Evolutionary conservation across 371 early-diverging fungal species (phyloP), one percentile per base, ranked within the genome.

Genomic region (Homolaphlyctis polyrhiza): DNA sequence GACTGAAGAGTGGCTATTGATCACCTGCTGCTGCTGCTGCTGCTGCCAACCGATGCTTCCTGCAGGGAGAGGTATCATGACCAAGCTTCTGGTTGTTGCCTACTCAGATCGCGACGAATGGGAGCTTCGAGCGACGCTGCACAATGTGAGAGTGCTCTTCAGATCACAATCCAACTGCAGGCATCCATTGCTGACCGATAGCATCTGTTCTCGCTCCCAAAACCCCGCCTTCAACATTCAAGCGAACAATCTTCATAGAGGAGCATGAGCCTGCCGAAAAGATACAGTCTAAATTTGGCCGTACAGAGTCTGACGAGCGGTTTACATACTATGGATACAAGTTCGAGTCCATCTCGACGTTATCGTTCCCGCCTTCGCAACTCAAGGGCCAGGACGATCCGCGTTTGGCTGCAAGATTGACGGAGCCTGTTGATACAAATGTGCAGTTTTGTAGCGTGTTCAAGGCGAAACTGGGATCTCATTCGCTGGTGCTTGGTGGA

Each of bases 391-490:
- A 29, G 36, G 14, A 0, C 30, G 65, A 61, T 3, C 35, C 60
- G 1, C 58, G 64, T 0, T 64, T 82, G 35, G 57, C 72, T 13
- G 61, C 70, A 2, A 66, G 87, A 14, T 52, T 76, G 0, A 62
- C 48, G 14, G 79, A 73, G 29, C 71, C 77, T 14, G 92, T 90
- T 5, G 86, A 96, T 62, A 93, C 90, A 29, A 90, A 94, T 66
- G 65, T 83, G 0, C 94, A 96, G 71, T 95, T 89, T 68, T 93
- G 94, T 70, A 84, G 89, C 2, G 87, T 95, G n/a, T 87, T 90
- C 23, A 82, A 64, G 60, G 91, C 95, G 0, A 84, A 77, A 62
- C 71, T 95, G 1, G 93, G 93, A 0, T 64, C 64, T 0, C 79
- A 83, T 57, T 74, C 81, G 2, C 62, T 95, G 4, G 74, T 95